Base-by-base conservation (phyloP, 2,329 filamentous ascomycete genomes). In the Curvularia spicifera region DNA sequence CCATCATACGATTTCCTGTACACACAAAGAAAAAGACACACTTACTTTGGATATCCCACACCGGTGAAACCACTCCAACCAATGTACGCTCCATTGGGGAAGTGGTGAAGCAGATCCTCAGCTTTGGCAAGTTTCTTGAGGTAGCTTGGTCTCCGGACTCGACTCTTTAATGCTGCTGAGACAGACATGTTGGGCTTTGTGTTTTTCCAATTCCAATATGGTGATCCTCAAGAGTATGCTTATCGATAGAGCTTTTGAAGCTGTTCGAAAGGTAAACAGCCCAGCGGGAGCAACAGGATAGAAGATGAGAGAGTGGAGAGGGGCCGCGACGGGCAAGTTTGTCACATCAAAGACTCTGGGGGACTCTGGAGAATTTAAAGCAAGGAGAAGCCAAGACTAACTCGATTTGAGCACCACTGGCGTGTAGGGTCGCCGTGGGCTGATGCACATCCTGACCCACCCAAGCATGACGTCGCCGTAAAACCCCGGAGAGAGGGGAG, bases 61-160 rank as follows among this genome's bases (percentile, higher is more conserved):
- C 91, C 92, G 12, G 92, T 96, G 79, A 96, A 96, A 9, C 92
- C 92, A 64, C 88, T 92, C 92, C 92, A 96, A 71, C 92, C 93
- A 70, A 96, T 86, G 78, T 95, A 95, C n/a, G 90, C 80, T 73
- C 88, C 89, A 82, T 95, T 86, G 64, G 92, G 92, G 71, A 96
- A 96, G 67, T 91, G 84, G 63, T 90, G 84, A 59, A 96, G 84
- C 64, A 96, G 78, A 75, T 96, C 91, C 77, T 95, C 87, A 37
- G 92, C 87, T 69, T 87, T 87, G 69, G 89, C 87, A 58, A 96
- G 82, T 83, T 94, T 96, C 71, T 87, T 88, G 56, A 96, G 84
- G 78, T 94, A 88, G 42, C 89, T 90, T 22, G 91, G 89, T 65
- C 91, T 86, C 68, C 88, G 83, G 62, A 95, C 84, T 68, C 92